Conservation (phyloP, 176 grass and related monocot genomes). For the Oryza australiensis region DNA sequence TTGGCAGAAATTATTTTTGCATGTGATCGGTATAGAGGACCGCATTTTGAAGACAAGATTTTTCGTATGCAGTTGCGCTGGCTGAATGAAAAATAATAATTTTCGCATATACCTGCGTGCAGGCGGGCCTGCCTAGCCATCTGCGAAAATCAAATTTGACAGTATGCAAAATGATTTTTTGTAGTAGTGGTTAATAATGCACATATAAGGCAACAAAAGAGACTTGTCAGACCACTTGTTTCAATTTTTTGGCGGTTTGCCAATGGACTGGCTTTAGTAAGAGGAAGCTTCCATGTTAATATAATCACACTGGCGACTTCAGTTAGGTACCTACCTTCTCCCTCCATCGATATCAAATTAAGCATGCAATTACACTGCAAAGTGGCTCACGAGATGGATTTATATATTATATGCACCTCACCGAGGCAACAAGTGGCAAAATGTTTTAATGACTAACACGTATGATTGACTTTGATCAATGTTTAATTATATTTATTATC, state of each 20-base stretch:
- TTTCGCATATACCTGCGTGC: too few relatives aligned
- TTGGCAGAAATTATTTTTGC: too few relatives aligned
- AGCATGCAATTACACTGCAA: not conserved
- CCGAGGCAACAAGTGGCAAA: conserved; percentile 16
- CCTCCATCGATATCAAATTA: not conserved
- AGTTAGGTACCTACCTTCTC: not conserved
- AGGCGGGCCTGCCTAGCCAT: too few relatives aligned
- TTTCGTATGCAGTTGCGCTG: too few relatives aligned
- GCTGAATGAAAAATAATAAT: too few relatives aligned
- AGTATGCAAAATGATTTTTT: too few relatives aligned
- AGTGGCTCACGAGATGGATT: not conserved
- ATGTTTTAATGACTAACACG: conserved; percentile 41
- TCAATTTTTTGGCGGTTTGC: not conserved
- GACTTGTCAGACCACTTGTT: not conserved
- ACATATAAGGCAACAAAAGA: not conserved
- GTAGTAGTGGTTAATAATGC: too few relatives aligned
- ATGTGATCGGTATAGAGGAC: too few relatives aligned
- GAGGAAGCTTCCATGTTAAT: conserved; percentile 30
- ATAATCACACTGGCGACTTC: not conserved
- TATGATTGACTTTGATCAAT: conserved; percentile 39
- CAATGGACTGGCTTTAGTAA: not conserved
- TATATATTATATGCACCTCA: not conserved
- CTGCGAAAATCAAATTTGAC: too few relatives aligned
- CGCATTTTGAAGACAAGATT: too few relatives aligned
- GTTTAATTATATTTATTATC: not conserved